Percentiles rank a stretch among this genome's conserved stretches.
phyloP scores from a whole-genome alignment of 1,284 basidiomycete species.

The Salmacisia buchloeana region DNA sequence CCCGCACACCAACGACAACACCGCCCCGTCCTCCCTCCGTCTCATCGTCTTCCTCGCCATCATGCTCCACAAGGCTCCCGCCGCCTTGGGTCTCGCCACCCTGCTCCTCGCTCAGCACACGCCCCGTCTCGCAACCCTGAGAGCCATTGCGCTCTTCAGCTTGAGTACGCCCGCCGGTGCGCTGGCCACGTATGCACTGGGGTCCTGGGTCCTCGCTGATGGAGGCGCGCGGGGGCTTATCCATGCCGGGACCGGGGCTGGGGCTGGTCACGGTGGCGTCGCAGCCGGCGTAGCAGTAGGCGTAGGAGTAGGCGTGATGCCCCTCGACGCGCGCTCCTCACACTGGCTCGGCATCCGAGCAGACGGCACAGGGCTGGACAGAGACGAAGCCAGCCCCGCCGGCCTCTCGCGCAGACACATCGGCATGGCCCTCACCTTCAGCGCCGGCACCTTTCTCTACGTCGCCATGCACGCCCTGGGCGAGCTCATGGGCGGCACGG shows the following conservation, averaged over 20 bases:
- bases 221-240: background rate
- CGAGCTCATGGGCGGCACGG: conserved; percentile 24
- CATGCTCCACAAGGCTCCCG: conserved; percentile 49
- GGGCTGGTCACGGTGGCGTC: background rate
- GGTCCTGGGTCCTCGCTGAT: background rate
- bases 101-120: conserved; percentile 40
- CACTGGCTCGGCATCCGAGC: no score
- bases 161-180: conserved; percentile 39
- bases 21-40: background rate
- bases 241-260: background rate
- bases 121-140: conserved; percentile 25
- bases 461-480: conserved; percentile 65
- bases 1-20: no score
- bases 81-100: conserved; percentile 43
- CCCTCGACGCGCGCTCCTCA: background rate
- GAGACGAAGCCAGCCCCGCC: no score
- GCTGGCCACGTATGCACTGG: conserved; percentile 21
- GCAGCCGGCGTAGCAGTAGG: background rate
- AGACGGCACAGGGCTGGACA: no score
- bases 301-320: no score
- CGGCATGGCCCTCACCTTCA: conserved; percentile 70
- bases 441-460: conserved; percentile 87
- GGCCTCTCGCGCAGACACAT: conserved; percentile 51
- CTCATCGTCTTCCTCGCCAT: conserved; percentile 45
- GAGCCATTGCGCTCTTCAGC: conserved; percentile 33